Conservation (phyloP, 768 basidiomycete species). For the Dacryopinax spathularia region DNA sequence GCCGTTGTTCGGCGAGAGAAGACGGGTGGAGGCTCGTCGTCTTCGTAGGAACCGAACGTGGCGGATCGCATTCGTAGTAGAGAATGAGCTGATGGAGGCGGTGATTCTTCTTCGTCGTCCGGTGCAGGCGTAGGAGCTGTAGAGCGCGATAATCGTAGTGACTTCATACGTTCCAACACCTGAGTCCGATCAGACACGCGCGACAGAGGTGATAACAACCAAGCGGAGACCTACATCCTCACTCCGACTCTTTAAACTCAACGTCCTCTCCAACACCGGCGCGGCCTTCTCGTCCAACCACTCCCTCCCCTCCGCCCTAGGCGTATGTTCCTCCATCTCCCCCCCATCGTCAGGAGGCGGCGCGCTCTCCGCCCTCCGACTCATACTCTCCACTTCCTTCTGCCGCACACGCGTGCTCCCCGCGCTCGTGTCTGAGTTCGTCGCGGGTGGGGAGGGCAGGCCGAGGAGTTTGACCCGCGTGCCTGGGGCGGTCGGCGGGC, state of each 20-base stretch:
- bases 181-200: not conserved
- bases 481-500: too few species aligned
- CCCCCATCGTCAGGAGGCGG: not conserved
- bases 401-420: not conserved
- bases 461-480: not conserved
- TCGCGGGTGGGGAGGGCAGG: not conserved
- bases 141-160: not conserved
- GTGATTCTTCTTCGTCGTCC: not conserved
- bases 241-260: not conserved
- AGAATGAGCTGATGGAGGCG: not conserved
- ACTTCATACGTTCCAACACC: conserved; percentile 1
- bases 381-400: conserved; percentile 1
- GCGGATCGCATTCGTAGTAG: not conserved
- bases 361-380: not conserved
- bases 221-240: not conserved
- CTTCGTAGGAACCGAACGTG: not conserved
- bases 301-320: not conserved
- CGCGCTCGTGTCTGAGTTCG: not conserved
- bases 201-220: not conserved
- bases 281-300: not conserved
- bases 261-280: not conserved
- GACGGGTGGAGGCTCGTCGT: not conserved
- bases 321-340: conserved; percentile 1
- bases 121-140: not conserved
- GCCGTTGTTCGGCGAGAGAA: not conserved